These are phyloP conservation scores for Xylariaceae sp. DNA, from an alignment of 2,329 filamentous ascomycete genomes.

Conservation along the genomic window DNA sequence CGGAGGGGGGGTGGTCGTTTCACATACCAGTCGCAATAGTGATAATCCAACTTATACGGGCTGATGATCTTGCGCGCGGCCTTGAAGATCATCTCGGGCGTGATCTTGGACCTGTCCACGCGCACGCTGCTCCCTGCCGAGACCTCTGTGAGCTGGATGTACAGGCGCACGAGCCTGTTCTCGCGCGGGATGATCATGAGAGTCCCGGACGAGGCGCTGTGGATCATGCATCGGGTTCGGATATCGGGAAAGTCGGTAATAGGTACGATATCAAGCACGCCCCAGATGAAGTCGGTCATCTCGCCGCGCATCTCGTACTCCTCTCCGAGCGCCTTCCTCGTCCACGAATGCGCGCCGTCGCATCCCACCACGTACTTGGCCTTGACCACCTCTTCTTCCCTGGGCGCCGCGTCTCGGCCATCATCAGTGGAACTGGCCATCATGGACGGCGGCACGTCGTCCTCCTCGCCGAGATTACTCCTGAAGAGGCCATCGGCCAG, in stretches of 20 bases:
- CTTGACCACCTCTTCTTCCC: slow-evolving; percentile 38
- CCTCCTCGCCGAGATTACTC: slow-evolving; percentile 49
- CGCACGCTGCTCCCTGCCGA: slow-evolving; percentile 33
- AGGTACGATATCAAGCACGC: slow-evolving; percentile 40
- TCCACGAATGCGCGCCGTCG: slow-evolving; percentile 65
- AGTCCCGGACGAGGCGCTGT: slow-evolving; percentile 49
- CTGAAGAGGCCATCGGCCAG: slow-evolving; percentile 48
- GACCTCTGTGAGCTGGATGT: slow-evolving; percentile 55
- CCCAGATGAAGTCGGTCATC: slow-evolving; percentile 46
- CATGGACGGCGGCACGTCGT: slow-evolving; percentile 41
- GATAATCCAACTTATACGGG: slow-evolving; percentile 61
- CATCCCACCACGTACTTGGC: slow-evolving; percentile 63
- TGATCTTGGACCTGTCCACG: slow-evolving; percentile 57
- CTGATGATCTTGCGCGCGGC: slow-evolving; percentile 58
- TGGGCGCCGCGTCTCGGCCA: too few species aligned
- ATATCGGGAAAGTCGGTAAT: slow-evolving; percentile 55
- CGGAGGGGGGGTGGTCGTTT: not conserved
- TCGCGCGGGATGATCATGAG: slow-evolving; percentile 63
- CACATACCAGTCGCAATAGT: slow-evolving; percentile 59
- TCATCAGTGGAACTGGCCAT: slow-evolving; percentile 21
- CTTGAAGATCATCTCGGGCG: slow-evolving; percentile 55
- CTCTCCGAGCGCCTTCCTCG: slow-evolving; percentile 48
- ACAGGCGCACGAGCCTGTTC: slow-evolving; percentile 56
- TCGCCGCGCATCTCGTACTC: slow-evolving; percentile 50
- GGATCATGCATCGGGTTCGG: slow-evolving; percentile 52